These are phyloP conservation scores for Vachellia collinsii DNA, from an alignment of 306 rosid species.

Conservation along the genomic window DNA sequence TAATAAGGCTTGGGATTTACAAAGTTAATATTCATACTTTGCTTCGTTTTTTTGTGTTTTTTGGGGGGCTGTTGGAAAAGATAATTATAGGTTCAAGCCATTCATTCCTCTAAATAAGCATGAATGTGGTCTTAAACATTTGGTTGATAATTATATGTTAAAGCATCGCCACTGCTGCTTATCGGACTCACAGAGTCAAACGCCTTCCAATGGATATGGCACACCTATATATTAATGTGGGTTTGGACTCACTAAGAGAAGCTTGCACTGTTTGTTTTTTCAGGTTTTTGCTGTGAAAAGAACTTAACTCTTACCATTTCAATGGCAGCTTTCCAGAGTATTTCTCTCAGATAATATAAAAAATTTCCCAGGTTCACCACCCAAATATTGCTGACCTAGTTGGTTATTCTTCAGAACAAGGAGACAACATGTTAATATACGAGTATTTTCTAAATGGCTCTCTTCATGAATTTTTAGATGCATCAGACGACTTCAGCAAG, in stretches of 20 bases:
- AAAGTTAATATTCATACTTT: not conserved
- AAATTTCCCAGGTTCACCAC: conserved; percentile 66
- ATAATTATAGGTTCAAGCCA: not conserved
- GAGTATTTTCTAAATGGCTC: conserved; percentile 88
- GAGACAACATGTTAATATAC: conserved; percentile 65
- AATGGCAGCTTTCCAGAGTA: conserved; percentile 61
- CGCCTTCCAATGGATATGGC: conserved; percentile 19
- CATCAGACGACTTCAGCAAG: conserved; percentile 89
- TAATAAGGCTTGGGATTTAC: not conserved
- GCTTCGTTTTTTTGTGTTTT: not conserved
- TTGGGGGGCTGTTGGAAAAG: too few species aligned
- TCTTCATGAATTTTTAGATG: conserved; percentile 78
- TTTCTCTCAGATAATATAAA: conserved; percentile 61
- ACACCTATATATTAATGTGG: not conserved
- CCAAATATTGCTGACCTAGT: conserved; percentile 73
- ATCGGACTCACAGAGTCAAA: too few species aligned
- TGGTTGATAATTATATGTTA: not conserved
- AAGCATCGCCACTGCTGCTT: not conserved
- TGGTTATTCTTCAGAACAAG: conserved; percentile 78
- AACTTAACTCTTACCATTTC: conserved; percentile 61
- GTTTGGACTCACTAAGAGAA: conserved; percentile 15
- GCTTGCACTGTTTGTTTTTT: conserved; percentile 10
- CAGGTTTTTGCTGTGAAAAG: conserved; percentile 86
- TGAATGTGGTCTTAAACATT: not conserved
- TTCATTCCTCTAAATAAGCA: not conserved